Base-by-base conservation (phyloP, 2,329 filamentous ascomycete species). In the Pyrenochaeta sp. region DNA sequence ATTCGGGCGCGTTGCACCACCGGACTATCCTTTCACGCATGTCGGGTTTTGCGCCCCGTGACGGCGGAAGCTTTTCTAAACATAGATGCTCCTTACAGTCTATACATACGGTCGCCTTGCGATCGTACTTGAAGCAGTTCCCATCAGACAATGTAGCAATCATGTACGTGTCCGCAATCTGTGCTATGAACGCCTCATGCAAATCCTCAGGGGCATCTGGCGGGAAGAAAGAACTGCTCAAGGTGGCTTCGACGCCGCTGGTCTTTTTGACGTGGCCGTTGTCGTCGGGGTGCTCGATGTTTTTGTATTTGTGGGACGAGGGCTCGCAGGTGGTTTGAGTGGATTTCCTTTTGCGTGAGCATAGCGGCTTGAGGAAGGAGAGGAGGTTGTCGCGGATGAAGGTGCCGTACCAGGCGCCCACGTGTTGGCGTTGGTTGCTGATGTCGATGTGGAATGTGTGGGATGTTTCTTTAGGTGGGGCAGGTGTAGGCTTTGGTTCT, bases 1-100 rank as follows among this genome's bases (percentile, higher is more conserved):
- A 35, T 20, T 35, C 37, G 8, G 37, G 43, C 20, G 43, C 43
- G 27, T 46, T 36, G n/a, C 43, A 41, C 37, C 36, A 46, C 10
- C 24, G 27, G 10, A 30, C 2, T 14, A 41, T 15, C 11, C 13
- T 23, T n/a, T 20, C 27, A 21, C 36, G 29, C 6, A 6, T 17
- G 13, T 30, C 27, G 7, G 11, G 27, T 18, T 23, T 10, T 15
- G 11, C 30, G 23, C 17, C 23, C 15, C 14, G 22, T 29, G 11
- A 10, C 23, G 20, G 24, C 15, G 22, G 20, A 9, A 20, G n/a
- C n/a, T n/a, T n/a, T n/a, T n/a, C n/a, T n/a, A n/a, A 10, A 20
- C 35, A 38, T 8, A 31, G 13, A 4, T 19, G 19, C 14, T 21
- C 13, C 6, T 23, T 13, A 31, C 35, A 39, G 9, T 35, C 21